Percentiles rank a stretch among this genome's conserved stretches.
Evolutionary conservation across 2,329 filamentous ascomycete species (phyloP).

Genomic region (Apiospora malaysiana): DNA sequence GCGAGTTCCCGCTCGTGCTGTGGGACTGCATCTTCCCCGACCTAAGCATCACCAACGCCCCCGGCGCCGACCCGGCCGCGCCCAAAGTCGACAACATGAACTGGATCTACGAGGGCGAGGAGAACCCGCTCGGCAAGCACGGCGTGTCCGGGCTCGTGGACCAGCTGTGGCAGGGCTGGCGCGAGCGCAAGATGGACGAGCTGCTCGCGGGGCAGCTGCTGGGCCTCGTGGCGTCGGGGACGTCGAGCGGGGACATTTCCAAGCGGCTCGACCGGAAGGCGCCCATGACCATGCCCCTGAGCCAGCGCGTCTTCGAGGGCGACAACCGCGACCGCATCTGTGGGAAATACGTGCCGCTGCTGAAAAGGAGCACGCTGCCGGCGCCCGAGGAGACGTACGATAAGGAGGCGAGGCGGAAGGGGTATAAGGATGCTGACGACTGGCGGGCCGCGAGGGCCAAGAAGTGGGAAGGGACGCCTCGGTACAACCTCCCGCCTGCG

Average conservation of each 20-base stretch:
- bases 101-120: slow-evolving; percentile 83
- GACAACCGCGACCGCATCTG: slow-evolving; percentile 55
- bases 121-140: slow-evolving; percentile 63
- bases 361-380: slow-evolving; percentile 56
- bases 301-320: slow-evolving; percentile 58
- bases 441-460: slow-evolving; percentile 37
- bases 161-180: slow-evolving; percentile 83
- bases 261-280: slow-evolving; percentile 29
- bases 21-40: slow-evolving; percentile 93
- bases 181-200: slow-evolving; percentile 87
- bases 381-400: slow-evolving; percentile 63
- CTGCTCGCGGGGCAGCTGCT: slow-evolving; percentile 78
- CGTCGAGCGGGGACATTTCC: slow-evolving; percentile 38
- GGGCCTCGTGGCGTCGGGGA: slow-evolving; percentile 55
- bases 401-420: slow-evolving; percentile 65
- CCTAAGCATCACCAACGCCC: slow-evolving; percentile 26
- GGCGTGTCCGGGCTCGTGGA: slow-evolving; percentile 72
- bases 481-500: not conserved
- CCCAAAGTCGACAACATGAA: slow-evolving; percentile 63
- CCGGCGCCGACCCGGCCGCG: slow-evolving; percentile 36
- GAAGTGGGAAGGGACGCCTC: slow-evolving; percentile 29
- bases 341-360: slow-evolving; percentile 61
- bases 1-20: slow-evolving; percentile 86
- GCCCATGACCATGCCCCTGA: slow-evolving; percentile 28
- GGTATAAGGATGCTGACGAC: slow-evolving; percentile 59